Evolutionary conservation across 345 rosid species (phyloP).

Genomic region (Ceriops decandra): DNA sequence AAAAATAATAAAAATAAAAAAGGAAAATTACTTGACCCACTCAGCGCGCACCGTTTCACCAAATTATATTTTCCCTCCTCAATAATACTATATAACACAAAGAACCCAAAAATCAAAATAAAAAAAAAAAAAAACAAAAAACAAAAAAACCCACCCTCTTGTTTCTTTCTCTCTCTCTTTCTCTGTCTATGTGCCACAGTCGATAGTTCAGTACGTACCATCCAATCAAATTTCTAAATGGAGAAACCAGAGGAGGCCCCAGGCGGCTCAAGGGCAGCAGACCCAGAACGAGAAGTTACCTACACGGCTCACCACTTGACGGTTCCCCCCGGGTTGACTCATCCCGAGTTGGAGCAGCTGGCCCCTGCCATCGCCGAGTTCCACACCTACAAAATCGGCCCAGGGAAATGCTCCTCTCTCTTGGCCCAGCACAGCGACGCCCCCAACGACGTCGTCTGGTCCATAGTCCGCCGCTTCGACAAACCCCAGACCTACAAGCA

Average conservation of each 20-base stretch:
- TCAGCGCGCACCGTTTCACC: too few relatives aligned
- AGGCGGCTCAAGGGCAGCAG: slow-evolving; percentile 14
- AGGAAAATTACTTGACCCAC: too few relatives aligned
- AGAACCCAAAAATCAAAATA: too few relatives aligned
- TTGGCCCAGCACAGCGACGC: slow-evolving; percentile 58
- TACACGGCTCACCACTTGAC: slow-evolving; percentile 42
- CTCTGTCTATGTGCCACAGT: too few relatives aligned
- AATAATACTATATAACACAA: too few relatives aligned
- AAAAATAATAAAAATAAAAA: background rate
- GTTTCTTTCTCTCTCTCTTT: too few relatives aligned
- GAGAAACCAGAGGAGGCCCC: background rate
- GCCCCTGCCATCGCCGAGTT: slow-evolving; percentile 43
- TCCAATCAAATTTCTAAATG: background rate
- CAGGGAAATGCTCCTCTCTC: slow-evolving; percentile 63
- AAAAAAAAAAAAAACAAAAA: too few relatives aligned
- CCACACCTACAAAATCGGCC: slow-evolving; percentile 59
- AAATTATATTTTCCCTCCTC: too few relatives aligned
- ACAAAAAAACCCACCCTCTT: too few relatives aligned
- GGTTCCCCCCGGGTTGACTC: slow-evolving; percentile 49
- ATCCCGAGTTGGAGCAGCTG: slow-evolving; percentile 50
- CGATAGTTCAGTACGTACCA: too few relatives aligned
- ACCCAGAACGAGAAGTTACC: slow-evolving; percentile 10
- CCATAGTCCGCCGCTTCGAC: slow-evolving; percentile 64
- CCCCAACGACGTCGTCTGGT: slow-evolving; percentile 65
- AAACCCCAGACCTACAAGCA: slow-evolving; percentile 71